Evolutionary conservation across 2,329 filamentous ascomycete genomes (phyloP), one percentile per base, ranked within the genome.

Genomic region (Beauveria varroae): DNA sequence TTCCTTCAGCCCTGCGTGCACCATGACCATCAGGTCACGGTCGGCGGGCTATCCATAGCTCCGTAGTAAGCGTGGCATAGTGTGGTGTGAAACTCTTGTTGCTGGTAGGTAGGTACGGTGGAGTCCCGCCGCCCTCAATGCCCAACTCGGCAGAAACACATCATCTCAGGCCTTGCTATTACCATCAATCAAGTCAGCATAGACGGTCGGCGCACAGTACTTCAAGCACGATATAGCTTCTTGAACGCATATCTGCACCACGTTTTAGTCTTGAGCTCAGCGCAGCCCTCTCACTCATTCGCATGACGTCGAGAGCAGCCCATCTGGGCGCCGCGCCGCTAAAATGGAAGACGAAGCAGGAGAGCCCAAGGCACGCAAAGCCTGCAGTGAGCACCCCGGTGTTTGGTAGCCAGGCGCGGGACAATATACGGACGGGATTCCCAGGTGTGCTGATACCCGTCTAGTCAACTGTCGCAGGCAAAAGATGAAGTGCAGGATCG

Each of bases 401-500:
- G n/a, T 37, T 22, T 37, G 20, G 53, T 62, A 61, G 50, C 5
- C 46, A 41, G n/a, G 34, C 34, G 34, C 12, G 34, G 34, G 34
- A 37, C 5, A 28, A 28, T 28, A 28, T 16, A 22, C 28, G 9
- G 16, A 34, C 2, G 20, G 26, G n/a, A 34, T n/a, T 22, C 30
- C 56, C 49, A n/a, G 41, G n/a, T 40, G 55, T 37, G 44, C 57
- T 60, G 24, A 43, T 16, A 8, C 2, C 16, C 22, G 16, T 44
- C 9, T 34, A 70, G 68, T 71, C 34, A 68, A 69, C 30, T 70
- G 69, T 60, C 65, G 67, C 28, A 65, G 64, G 26, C 70, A 70
- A 58, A 71, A 75, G 67, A 74, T 75, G 73, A 74, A 72, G 65
- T 75, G 73, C 62, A 68, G 70, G 46, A 69, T 75, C 22, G 73